Evolutionary conservation across 2,329 filamentous ascomycete species (phyloP).

Genomic region (Penicillium expansum): DNA sequence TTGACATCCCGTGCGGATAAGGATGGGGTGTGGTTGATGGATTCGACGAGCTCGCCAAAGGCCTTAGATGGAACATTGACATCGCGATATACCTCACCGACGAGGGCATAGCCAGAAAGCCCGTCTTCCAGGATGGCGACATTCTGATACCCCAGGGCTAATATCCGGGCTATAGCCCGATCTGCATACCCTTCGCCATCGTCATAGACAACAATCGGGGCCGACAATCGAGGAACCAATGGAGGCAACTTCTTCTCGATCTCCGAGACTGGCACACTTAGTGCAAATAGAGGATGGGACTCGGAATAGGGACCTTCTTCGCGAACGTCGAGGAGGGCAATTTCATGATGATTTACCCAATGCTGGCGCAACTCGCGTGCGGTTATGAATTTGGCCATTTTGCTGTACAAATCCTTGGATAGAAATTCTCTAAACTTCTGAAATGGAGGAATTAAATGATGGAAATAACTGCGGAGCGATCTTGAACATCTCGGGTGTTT

Average conservation of each 20-base stretch:
- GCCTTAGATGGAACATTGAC: conserved; percentile 34
- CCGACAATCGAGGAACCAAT: conserved; percentile 27
- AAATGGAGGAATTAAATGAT: neutral
- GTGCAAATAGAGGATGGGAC: conserved; percentile 30
- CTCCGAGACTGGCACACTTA: conserved; percentile 31
- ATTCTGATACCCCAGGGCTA: conserved; percentile 25
- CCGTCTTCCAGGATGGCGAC: conserved; percentile 28
- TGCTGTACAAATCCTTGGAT: no score
- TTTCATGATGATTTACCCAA: conserved; percentile 26
- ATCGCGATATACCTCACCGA: conserved; percentile 33
- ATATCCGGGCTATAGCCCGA: conserved; percentile 21
- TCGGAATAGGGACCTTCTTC: conserved; percentile 33
- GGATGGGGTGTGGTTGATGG: conserved; percentile 31
- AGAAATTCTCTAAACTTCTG: no score
- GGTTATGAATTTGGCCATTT: conserved; percentile 25
- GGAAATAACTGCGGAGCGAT: neutral
- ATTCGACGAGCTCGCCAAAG: conserved; percentile 34
- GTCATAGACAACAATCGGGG: conserved; percentile 31
- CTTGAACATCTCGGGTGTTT: neutral
- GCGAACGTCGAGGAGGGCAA: conserved; percentile 32
- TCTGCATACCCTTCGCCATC: conserved; percentile 29
- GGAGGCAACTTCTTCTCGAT: conserved; percentile 27
- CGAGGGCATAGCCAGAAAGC: conserved; percentile 22
- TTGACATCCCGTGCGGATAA: conserved; percentile 28
- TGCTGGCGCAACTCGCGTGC: conserved; percentile 21